Evolutionary conservation across 1,139 yeast genomes (phyloP), one percentile per base, ranked within the genome.

Genomic region (Taphrina deformans): DNA sequence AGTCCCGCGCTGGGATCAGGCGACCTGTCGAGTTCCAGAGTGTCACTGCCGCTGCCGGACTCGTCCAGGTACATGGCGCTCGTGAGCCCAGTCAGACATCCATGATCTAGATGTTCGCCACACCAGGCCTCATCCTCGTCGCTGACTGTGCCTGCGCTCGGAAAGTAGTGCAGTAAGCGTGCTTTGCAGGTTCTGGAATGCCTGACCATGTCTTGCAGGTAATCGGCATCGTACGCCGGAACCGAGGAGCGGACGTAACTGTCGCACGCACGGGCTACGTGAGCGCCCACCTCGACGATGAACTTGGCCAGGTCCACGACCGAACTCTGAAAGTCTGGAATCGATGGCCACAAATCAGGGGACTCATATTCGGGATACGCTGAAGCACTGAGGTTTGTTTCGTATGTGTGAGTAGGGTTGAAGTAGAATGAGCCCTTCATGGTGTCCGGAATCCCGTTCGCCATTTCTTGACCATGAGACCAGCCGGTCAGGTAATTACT

Each of bases 61-160:
- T 74, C 74, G 44, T 72, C 10, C 70, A 83, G 72, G 14, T 87
- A 87, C 12, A 85, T 80, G 0, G 87, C 83, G 44, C 85, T 75
- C 0, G 63, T 59, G 27, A 59, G 51, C 14, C 85, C 88, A 0
- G 88, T 85, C 38, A 85, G 73, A 71, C 88, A 83, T 14, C 86
- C 82, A 71, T 85, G 88, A 72, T 85, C 88, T 55, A 81, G 70
- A 71, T 85, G 89, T 69, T 84, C 86, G 0, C 87, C 88, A 73
- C 89, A 85, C 88, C 89, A 85, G 62, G 79, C 78, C 45, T 75
- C 78, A 3, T 50, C 62, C 46, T 70, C 73, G 2, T 66, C 62
- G 10, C 41, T 56, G 6, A 10, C n/a, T 9, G 18, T 38, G 9
- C 31, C 62, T 65, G 23, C 66, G 69, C 21, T 69, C 59, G 62